phyloP scores from a whole-genome alignment of 2,329 filamentous ascomycete species.

The Davidsoniella australis region DNA sequence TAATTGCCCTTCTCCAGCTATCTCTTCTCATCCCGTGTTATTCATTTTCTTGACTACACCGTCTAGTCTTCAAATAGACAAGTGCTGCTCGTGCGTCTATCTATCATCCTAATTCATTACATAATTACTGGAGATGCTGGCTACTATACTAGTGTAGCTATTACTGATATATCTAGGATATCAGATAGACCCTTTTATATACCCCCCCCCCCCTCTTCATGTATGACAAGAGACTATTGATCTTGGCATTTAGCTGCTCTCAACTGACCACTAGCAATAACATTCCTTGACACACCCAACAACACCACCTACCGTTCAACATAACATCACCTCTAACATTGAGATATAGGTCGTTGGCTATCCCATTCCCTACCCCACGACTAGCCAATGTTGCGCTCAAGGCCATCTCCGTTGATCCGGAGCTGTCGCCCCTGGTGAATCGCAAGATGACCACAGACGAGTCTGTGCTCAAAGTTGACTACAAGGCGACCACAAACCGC shows the following conservation, averaged over 20 bases:
- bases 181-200: background rate
- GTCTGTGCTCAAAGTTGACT: constrained; percentile 51
- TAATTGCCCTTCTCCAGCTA: constrained; percentile 10
- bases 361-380: constrained; percentile 67
- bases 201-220: background rate
- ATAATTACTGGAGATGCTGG: background rate
- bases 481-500: constrained; percentile 79
- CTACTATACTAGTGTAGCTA: too few relatives aligned
- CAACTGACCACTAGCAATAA: too few relatives aligned
- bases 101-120: background rate
- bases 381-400: constrained; percentile 61
- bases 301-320: background rate
- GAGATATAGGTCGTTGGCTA: constrained; percentile 44
- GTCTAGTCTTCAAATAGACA: background rate
- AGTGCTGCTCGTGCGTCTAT: background rate
- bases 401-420: constrained; percentile 68
- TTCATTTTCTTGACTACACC: background rate
- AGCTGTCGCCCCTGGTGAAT: constrained; percentile 70
- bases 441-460: constrained; percentile 45
- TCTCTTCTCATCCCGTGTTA: constrained; percentile 4
- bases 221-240: background rate
- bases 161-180: background rate
- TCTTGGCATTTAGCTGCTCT: too few relatives aligned
- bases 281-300: background rate
- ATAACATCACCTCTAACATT: constrained; percentile 14